Base-by-base conservation (phyloP, 2,329 filamentous ascomycete genomes). In the Didymella sp. region DNA sequence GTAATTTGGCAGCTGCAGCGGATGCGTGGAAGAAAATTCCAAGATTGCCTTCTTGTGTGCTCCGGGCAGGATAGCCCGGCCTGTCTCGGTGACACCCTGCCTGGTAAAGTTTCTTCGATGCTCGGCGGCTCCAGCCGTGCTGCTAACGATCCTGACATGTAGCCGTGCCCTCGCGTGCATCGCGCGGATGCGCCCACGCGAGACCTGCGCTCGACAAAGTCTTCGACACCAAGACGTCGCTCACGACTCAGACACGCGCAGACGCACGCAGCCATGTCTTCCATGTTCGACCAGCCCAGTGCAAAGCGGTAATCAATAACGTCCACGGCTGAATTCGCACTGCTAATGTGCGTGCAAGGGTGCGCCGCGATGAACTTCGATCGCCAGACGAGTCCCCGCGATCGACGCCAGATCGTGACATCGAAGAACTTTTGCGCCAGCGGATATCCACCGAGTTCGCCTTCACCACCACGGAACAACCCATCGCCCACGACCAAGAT, bases 331-430 rank as follows among this genome's bases (percentile, higher is more conserved):
- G 11, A 38, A 27, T 9, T 46, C 4, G 24, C 22, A n/a, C 13
- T 41, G 31, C 41, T 46, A 42, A 49, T 41, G 19, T 51, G 47
- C 43, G 24, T 6, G 30, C 25, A 37, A 76, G 73, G 38, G 66
- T 76, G 24, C 69, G 72, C 52, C 74, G 74, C 46, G 57, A 69
- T 19, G 72, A 76, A 41, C 73, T 77, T 9, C 61, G 69, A 24
- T 76, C 73, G 24, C 72, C 73, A 35, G 55, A 55, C 27, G 67
- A 69, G 9, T 75, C 73, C 11, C 67, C 71, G 6, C 71, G 68
- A 51, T 73, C 71, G 22, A 73, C 73, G 12, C 74, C 74, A 12
- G 73, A 75, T 43, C 69, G 71, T 44, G 64, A 63, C 38, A 51
- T 76, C 28, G 62, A 69, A 27, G 66, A 70, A 27, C 68, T 74